Evolutionary conservation across 345 rosid species (phyloP).

Genomic region (Carallia brachiata): DNA sequence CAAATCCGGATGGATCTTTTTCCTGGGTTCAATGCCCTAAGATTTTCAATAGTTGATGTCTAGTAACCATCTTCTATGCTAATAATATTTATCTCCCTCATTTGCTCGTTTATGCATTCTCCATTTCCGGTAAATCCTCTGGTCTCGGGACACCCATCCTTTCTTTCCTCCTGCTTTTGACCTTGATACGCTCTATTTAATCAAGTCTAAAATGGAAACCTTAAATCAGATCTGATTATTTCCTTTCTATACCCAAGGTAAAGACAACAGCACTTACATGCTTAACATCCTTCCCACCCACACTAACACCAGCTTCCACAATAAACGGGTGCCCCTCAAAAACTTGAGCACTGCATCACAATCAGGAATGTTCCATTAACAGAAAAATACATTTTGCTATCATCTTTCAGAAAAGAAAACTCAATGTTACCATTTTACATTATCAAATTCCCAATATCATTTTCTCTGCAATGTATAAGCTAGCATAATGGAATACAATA

Average conservation of each 20-base stretch:
- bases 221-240: background rate
- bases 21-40: background rate
- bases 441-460: no score
- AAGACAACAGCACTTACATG: constrained; percentile 48
- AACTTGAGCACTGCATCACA: constrained; percentile 79
- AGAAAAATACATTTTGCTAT: background rate
- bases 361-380: background rate
- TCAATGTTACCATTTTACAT: no score
- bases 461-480: no score
- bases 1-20: background rate
- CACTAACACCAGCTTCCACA: constrained; percentile 97
- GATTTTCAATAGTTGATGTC: background rate
- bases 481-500: background rate
- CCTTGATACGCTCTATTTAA: background rate
- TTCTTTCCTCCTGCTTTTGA: no score
- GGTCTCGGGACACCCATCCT: background rate
- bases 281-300: constrained; percentile 95
- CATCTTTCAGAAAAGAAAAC: no score
- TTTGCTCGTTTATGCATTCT: background rate
- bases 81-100: background rate
- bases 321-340: constrained; percentile 98
- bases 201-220: background rate
- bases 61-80: background rate
- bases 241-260: background rate
- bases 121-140: background rate